Evolutionary conservation across 805 yeast species (phyloP), one percentile per base, ranked within the genome.

Genomic region (Candida ipomoeae): DNA sequence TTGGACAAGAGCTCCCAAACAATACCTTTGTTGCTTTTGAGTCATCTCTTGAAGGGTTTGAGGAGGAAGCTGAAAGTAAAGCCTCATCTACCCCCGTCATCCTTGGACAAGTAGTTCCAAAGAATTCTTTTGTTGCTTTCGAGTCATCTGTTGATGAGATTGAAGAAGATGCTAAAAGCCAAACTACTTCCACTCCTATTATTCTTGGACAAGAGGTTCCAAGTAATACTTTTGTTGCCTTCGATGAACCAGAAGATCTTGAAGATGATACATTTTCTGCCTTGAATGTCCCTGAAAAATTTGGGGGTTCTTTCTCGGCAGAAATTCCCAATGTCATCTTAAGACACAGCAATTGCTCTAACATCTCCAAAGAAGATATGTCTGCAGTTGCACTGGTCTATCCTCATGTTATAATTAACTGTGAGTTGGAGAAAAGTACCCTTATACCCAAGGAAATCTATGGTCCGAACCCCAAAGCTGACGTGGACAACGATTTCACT

Each of bases 321-420:
- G 17, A n/a, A 8, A 18, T 20, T 20, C 29, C 43, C 18, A 40
- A 40, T 8, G 18, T 33, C n/a, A 23, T 42, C n/a, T 18, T 42
- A 8, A 23, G 29, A 34, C 38, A 42, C 18, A 34, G n/a, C 20
- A 48, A 50, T 35, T 57, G 60, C 40, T 45, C 40, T 20, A 47
- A 50, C 6, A 42, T 54, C 13, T 40, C 54, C 11, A 32, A n/a
- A 8, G 35, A 21, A 5, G 52, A 55, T 15, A 39, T 55, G 31
- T 13, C 20, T 5, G 42, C 44, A 6, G 20, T 55, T 2, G 18
- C 48, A 5, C 17, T 38, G 5, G 32, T 39, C 13, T 56, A 55
- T 23, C 61, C 61, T 5, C 29, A 52, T 15, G 52, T 57, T n/a
- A 42, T 46, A 31, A 48, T 55, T 14, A 15, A 41, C 23, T 57